Evolutionary conservation across 495 filamentous ascomycete species (phyloP), one percentile per base, ranked within the genome.

Genomic region (Aspergillus panamensis): DNA sequence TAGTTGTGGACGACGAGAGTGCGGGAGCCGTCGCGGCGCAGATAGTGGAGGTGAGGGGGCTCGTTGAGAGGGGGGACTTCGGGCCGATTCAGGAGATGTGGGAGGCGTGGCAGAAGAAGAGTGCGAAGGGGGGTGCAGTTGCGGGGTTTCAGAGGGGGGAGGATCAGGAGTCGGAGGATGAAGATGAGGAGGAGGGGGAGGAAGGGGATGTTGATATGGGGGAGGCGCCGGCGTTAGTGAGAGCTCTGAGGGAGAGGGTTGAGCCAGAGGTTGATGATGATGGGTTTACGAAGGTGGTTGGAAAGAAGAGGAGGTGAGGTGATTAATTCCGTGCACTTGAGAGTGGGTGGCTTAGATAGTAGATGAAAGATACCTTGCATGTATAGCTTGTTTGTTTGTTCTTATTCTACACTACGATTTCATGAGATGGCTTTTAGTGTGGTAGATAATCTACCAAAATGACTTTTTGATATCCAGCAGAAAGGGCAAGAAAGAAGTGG

Each of bases 181-280:
- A 78, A 43, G 84, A 86, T 55, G 81, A 80, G 65, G 75, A 69
- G 79, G 82, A 82, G 1, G 54, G 50, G 8, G 55, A 42, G 25
- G 62, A 55, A 6, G 82, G 73, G 50, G 87, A 91, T 65, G 81
- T 84, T 45, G 87, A 90, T 57, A 94, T 95, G 89, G 81, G 70
- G 8, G 91, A 90, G 49, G 87, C 85, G 43, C 88, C 89, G 10
- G 63, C 74, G 19, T 67, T 87, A 51, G 82, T 84, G 40, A 65
- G 79, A 19, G 78, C 75, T 13, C 80, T 75, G 12, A 85, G 78
- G 66, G 84, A 86, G 73, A 90, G 81, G 71, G 68, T 76, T 45
- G 83, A 82, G 63, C 88, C 90, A 2, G 88, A 91, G 71, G 77
- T 96, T 49, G 93, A 97, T 73, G 91, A 96, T 52, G 93, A 97